Evolutionary conservation across 2,329 filamentous ascomycete genomes (phyloP), one percentile per base, ranked within the genome.

Genomic region (Ophiostoma novo-ulmi): DNA sequence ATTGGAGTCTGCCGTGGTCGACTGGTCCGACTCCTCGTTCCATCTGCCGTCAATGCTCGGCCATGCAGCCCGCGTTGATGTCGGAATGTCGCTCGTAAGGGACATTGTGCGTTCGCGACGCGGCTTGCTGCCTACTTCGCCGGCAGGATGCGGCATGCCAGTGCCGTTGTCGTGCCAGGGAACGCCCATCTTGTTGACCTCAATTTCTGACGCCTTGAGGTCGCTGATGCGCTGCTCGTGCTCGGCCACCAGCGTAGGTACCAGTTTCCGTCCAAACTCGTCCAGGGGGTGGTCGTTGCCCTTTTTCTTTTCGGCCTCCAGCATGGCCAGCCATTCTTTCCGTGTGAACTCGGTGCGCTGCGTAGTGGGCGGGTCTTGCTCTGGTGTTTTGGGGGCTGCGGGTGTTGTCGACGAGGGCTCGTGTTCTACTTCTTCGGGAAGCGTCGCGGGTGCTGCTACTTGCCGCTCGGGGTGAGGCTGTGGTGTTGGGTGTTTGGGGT

Each of bases 151-250:
- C 31, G 67, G 31, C 36, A 69, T 22, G 26, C n/a, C 22, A 1
- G 71, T 36, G 31, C 61, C 67, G 2, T 22, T 70, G 71, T 73
- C 70, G 52, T 68, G 72, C 74, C 74, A 75, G 22, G 73, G 71
- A 39, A 48, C 63, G 39, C 74, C 74, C 68, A 71, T 69, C 31
- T 70, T 71, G 70, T 67, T 74, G 22, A 75, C 70, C 64, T 75
- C 74, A 55, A 74, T 73, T 36, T 75, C 74, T 3, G 72, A 69
- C 0, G 74, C 74, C 55, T 74, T 75, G 41, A 70, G 66, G 4
- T 74, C 73, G 44, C 64, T 72, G 52, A 75, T 75, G 61, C 73
- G 72, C 63, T 73, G 74, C 69, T 75, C 74, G 64, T 75, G 74
- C 55, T 75, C 74, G 5, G 73, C 73, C 26, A 74, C 70, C 66